A percentile compares a stretch with the other conserved stretches of the same genome.
phyloP scores from a whole-genome alignment of 768 basidiomycete species.

The Podaxis rugospora region DNA sequence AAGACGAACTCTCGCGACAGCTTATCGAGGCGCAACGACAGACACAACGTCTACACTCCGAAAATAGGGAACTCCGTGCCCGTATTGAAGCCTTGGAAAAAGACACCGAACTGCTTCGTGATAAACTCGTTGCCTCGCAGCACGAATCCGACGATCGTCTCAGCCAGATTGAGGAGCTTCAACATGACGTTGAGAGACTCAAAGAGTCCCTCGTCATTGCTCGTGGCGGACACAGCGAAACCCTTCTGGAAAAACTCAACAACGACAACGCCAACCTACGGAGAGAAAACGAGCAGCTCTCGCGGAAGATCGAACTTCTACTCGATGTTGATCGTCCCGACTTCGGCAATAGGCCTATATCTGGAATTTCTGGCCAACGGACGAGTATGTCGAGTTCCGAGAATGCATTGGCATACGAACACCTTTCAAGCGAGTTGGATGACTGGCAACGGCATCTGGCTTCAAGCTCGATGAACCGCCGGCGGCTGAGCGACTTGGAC shows the following conservation, averaged over 20 bases:
- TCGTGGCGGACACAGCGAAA: constrained; percentile 74
- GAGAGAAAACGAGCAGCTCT: constrained; percentile 83
- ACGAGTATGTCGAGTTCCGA: constrained; percentile 81
- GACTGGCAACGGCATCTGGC: constrained; percentile 79
- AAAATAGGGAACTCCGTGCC: constrained; percentile 72
- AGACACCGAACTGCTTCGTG: constrained; percentile 67
- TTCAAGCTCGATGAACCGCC: constrained; percentile 72
- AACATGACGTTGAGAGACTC: constrained; percentile 75
- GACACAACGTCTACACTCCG: constrained; percentile 60
- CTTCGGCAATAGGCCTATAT: constrained; percentile 59
- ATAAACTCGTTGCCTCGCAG: constrained; percentile 66
- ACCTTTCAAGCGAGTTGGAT: constrained; percentile 77
- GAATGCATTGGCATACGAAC: constrained; percentile 70
- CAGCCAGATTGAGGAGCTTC: constrained; percentile 71
- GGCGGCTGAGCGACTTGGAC: constrained; percentile 71
- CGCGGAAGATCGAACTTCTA: constrained; percentile 87
- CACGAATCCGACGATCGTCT: constrained; percentile 78
- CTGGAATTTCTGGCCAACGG: constrained; percentile 51
- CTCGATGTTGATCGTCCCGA: constrained; percentile 81
- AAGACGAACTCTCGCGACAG: constrained; percentile 75
- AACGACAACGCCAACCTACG: constrained; percentile 76
- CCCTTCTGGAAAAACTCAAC: constrained; percentile 74
- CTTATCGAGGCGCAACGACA: constrained; percentile 78
- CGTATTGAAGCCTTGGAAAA: constrained; percentile 73
- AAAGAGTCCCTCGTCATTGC: constrained; percentile 69